phyloP scores from a whole-genome alignment of 371 early-diverging fungal species.

The Lichtheimia corymbifera region DNA sequence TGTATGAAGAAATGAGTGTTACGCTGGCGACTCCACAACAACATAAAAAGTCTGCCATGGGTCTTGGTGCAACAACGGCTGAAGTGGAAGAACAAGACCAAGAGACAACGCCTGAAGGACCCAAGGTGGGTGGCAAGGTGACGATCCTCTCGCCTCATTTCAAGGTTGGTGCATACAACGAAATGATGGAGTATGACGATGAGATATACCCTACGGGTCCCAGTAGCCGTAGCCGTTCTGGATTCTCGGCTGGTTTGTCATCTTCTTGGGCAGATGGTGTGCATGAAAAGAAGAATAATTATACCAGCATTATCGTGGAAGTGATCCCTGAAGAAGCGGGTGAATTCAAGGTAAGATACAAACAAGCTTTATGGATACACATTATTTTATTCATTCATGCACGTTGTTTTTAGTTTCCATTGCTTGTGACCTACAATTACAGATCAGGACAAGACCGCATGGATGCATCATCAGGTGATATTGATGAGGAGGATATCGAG shows the following conservation, averaged over 20 bases:
- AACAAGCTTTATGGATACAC: too few species aligned
- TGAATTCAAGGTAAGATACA: slow-evolving; percentile 47
- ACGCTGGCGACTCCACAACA: slow-evolving; percentile 58
- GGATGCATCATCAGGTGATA: slow-evolving; percentile 51
- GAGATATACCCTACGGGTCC: slow-evolving; percentile 43
- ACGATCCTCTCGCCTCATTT: slow-evolving; percentile 71
- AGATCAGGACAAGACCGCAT: slow-evolving; percentile 57
- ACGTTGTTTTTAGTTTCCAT: slow-evolving; percentile 52
- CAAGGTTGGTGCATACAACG: slow-evolving; percentile 76
- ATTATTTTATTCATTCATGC: neutral
- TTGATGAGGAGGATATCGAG: slow-evolving; percentile 40
- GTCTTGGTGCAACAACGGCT: neutral
- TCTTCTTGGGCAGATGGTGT: slow-evolving; percentile 51
- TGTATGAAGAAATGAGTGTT: slow-evolving; percentile 72
- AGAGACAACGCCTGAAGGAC: slow-evolving; percentile 6
- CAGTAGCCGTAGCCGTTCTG: slow-evolving; percentile 18
- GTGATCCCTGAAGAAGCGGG: slow-evolving; percentile 53
- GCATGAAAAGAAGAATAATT: slow-evolving; percentile 60
- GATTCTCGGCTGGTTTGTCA: slow-evolving; percentile 28
- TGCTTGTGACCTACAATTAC: slow-evolving; percentile 63
- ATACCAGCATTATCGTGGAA: slow-evolving; percentile 60
- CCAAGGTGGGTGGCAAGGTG: slow-evolving; percentile 38
- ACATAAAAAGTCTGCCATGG: slow-evolving; percentile 11
- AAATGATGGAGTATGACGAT: slow-evolving; percentile 83
- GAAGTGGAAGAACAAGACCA: neutral